A percentile compares a stretch with the other conserved stretches of the same genome.
Conservation (phyloP, 768 basidiomycete genomes). For the Strobilomyces dryophilus region DNA sequence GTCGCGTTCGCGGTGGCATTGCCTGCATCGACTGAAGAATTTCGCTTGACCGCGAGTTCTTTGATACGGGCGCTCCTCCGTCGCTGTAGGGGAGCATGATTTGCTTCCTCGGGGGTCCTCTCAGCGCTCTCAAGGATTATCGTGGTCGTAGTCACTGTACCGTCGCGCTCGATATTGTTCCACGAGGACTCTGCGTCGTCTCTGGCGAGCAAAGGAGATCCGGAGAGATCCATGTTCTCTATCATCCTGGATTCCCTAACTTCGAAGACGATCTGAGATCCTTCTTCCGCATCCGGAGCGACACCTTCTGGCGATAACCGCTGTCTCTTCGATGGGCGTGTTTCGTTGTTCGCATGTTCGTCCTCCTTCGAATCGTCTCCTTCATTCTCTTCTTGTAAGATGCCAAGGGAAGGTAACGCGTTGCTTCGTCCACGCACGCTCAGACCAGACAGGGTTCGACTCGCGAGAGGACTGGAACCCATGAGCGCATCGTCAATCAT, state of each 20-base stretch:
- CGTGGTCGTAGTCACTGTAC: neutral
- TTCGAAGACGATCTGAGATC: neutral
- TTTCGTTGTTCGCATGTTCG: slow-evolving; percentile 3
- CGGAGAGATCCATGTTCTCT: slow-evolving; percentile 26
- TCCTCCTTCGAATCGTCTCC: slow-evolving; percentile 10
- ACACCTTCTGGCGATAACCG: slow-evolving; percentile 2
- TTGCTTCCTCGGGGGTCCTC: neutral
- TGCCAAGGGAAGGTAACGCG: slow-evolving; percentile 13
- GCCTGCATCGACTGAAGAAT: slow-evolving; percentile 1
- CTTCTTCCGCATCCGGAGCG: neutral
- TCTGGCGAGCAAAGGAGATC: slow-evolving; percentile 17
- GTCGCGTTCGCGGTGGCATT: neutral
- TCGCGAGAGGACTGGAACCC: slow-evolving; percentile 27
- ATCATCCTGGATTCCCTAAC: slow-evolving; percentile 18
- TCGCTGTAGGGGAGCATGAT: slow-evolving; percentile 4
- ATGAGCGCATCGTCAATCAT: slow-evolving; percentile 14
- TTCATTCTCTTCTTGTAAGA: slow-evolving; percentile 29
- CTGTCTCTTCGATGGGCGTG: slow-evolving; percentile 22
- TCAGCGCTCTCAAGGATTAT: neutral
- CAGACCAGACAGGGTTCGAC: slow-evolving; percentile 11
- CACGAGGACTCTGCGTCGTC: neutral
- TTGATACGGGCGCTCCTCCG: slow-evolving; percentile 25
- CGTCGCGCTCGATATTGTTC: neutral
- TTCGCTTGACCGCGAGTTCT: slow-evolving; percentile 11
- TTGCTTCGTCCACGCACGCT: slow-evolving; percentile 7